Conservation (phyloP, 2,329 filamentous ascomycete species). For the Hypoxylon sp. region DNA sequence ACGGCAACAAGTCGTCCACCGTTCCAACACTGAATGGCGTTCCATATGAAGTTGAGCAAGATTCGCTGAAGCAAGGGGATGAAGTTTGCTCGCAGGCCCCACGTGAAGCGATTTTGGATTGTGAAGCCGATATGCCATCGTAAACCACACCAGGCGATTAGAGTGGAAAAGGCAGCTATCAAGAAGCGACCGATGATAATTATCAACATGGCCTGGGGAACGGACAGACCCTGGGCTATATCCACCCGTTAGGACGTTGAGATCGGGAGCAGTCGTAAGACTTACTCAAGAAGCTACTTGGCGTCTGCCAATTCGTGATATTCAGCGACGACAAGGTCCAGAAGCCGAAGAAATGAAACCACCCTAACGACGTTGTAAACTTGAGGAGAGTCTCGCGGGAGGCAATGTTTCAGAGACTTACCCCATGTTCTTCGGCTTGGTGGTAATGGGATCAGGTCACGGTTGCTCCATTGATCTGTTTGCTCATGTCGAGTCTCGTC, state of each 20-base stretch:
- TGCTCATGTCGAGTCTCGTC: slow-evolving; percentile 59
- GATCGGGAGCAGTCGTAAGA: neutral
- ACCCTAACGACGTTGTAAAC: slow-evolving; percentile 45
- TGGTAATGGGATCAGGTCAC: slow-evolving; percentile 57
- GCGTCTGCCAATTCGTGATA: slow-evolving; percentile 61
- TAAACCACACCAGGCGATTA: slow-evolving; percentile 62
- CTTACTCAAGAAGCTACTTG: slow-evolving; percentile 59
- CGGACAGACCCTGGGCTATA: slow-evolving; percentile 59
- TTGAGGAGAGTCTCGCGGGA: neutral
- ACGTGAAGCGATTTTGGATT: slow-evolving; percentile 62
- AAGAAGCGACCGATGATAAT: slow-evolving; percentile 59
- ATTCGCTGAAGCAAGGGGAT: slow-evolving; percentile 62
- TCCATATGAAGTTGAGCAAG: slow-evolving; percentile 65
- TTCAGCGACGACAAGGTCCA: slow-evolving; percentile 56
- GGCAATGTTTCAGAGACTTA: slow-evolving; percentile 28
- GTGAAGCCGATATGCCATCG: slow-evolving; percentile 65
- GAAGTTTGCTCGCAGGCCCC: slow-evolving; percentile 63
- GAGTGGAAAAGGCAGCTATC: slow-evolving; percentile 57
- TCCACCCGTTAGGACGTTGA: neutral
- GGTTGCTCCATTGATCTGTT: slow-evolving; percentile 64
- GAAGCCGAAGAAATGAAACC: slow-evolving; percentile 60
- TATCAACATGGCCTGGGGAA: slow-evolving; percentile 61
- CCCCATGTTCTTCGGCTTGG: slow-evolving; percentile 61
- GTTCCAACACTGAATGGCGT: slow-evolving; percentile 59
- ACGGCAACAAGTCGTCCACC: slow-evolving; percentile 52